These are phyloP conservation scores for Trichosanthes truncata DNA, from an alignment of 306 rosid species.

Conservation along the genomic window DNA sequence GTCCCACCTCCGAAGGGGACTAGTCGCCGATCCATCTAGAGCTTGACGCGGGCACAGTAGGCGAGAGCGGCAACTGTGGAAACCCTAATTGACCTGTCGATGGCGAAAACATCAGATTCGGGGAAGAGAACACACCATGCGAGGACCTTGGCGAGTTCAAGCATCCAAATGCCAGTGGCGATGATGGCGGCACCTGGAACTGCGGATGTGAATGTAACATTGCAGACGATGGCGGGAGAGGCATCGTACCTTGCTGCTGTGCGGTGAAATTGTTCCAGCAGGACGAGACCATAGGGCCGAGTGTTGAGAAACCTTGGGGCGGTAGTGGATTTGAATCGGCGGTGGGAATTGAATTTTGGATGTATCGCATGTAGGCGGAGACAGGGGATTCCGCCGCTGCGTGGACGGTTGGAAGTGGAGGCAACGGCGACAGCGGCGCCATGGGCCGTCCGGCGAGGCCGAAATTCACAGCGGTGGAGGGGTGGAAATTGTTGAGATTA, in stretches of 20 bases:
- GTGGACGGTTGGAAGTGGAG: slow-evolving; percentile 81
- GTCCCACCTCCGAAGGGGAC: not conserved
- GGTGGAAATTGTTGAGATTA: slow-evolving; percentile 17
- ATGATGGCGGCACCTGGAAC: slow-evolving; percentile 44
- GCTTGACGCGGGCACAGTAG: slow-evolving; percentile 68
- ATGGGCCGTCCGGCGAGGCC: slow-evolving; percentile 37
- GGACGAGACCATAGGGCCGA: slow-evolving; percentile 44
- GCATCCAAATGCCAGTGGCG: slow-evolving; percentile 69
- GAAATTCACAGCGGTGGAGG: slow-evolving; percentile 12
- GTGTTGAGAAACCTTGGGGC: slow-evolving; percentile 59
- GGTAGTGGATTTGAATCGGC: slow-evolving; percentile 35
- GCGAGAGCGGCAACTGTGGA: slow-evolving; percentile 90
- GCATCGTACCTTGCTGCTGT: slow-evolving; percentile 17
- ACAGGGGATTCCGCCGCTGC: slow-evolving; percentile 90
- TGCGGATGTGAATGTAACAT: slow-evolving; percentile 20
- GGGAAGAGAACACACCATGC: slow-evolving; percentile 54
- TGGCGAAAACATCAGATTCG: slow-evolving; percentile 53
- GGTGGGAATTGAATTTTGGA: slow-evolving; percentile 33
- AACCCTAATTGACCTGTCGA: slow-evolving; percentile 62
- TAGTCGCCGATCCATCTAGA: slow-evolving; percentile 57
- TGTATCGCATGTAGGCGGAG: slow-evolving; percentile 76
- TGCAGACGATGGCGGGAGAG: slow-evolving; percentile 8
- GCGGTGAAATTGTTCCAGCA: slow-evolving; percentile 45
- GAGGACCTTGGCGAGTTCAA: slow-evolving; percentile 66
- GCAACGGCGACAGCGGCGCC: slow-evolving; percentile 75